Conservation (phyloP, 2,329 filamentous ascomycete species). For the Epichloe amarillans region DNA sequence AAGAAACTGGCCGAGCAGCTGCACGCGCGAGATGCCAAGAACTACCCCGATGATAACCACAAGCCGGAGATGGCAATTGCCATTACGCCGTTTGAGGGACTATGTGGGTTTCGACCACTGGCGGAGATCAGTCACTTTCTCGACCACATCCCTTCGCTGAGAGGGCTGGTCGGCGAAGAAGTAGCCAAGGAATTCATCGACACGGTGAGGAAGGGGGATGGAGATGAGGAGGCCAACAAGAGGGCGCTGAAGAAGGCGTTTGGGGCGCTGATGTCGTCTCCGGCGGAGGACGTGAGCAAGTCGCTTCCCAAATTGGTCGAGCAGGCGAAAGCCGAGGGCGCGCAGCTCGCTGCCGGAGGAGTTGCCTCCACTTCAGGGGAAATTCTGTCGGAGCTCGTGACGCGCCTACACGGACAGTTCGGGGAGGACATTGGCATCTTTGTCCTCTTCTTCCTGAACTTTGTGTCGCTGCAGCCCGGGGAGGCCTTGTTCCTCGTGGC, state of each 20-base stretch:
- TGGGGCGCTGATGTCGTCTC: slow-evolving; percentile 66
- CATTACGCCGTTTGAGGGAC: slow-evolving; percentile 86
- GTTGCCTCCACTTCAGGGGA: slow-evolving; percentile 53
- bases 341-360: slow-evolving; percentile 62
- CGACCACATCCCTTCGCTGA: slow-evolving; percentile 40
- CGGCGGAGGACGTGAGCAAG: slow-evolving; percentile 37
- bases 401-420: slow-evolving; percentile 70
- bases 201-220: slow-evolving; percentile 30
- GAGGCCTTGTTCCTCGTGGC: slow-evolving; percentile 94
- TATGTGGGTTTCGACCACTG: slow-evolving; percentile 88
- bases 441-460: slow-evolving; percentile 95
- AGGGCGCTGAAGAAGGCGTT: slow-evolving; percentile 64
- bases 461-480: slow-evolving; percentile 71
- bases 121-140: slow-evolving; percentile 80
- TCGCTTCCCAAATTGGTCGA: slow-evolving; percentile 57
- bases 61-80: slow-evolving; percentile 99
- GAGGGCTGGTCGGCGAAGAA: slow-evolving; percentile 52
- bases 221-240: slow-evolving; percentile 52
- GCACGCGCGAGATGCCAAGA: slow-evolving; percentile 73
- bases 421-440: slow-evolving; percentile 90
- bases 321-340: slow-evolving; percentile 53
- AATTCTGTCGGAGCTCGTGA: slow-evolving; percentile 63
- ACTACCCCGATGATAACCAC: slow-evolving; percentile 99
- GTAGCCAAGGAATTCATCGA: slow-evolving; percentile 43
- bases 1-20: slow-evolving; percentile 81